Base-by-base conservation (phyloP, 2,329 filamentous ascomycete genomes). In the Neocatenulostroma microsporum region DNA sequence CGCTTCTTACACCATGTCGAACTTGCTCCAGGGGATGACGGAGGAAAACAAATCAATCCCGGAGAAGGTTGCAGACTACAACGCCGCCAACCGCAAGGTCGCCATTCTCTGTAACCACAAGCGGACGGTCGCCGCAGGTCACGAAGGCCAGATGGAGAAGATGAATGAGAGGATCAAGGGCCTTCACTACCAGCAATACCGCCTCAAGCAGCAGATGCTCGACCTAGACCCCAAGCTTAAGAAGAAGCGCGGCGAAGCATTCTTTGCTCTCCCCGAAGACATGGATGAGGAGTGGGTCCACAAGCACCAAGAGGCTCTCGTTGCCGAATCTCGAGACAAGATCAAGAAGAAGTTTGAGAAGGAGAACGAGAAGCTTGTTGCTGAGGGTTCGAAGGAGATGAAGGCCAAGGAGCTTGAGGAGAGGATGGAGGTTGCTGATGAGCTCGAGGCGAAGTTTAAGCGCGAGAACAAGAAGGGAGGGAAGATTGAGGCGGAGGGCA, bases 91-190 rank as follows among this genome's bases (percentile, higher is more conserved):
- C 57, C 84, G 91, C 35, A 78, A 87, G 58, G 91, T 98, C 13
- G 91, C 91, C 47, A 94, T 98, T 62, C 78, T 98, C 35, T 98
- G 91, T 70, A 98, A 98, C 63, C 91, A 98, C 71, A 98, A 96
- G 70, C 84, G 91, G 40, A 95, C 88, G 4, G 88, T 98, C 34
- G 84, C 84, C 48, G 88, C 88, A 24, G 68, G 74, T 26, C 91
- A 98, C 60, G 86, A 85, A 46, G 76, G 78, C 27, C 83, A 89
- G 56, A 96, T 98, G 81, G 86, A 93, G 64, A 98, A 95, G 69
- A 78, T 96, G 58, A 73, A 80, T 41, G 89, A 96, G 57, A 78
- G 79, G 73, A 91, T 96, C 66, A 95, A 95, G 61, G 91, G 83
- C 34, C 72, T 95, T 40, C 81, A 84, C 46, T 98, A 96, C 61